These are phyloP conservation scores for Colletotrichum melonis DNA, from an alignment of 2,329 filamentous ascomycete species.

Conservation along the genomic window DNA sequence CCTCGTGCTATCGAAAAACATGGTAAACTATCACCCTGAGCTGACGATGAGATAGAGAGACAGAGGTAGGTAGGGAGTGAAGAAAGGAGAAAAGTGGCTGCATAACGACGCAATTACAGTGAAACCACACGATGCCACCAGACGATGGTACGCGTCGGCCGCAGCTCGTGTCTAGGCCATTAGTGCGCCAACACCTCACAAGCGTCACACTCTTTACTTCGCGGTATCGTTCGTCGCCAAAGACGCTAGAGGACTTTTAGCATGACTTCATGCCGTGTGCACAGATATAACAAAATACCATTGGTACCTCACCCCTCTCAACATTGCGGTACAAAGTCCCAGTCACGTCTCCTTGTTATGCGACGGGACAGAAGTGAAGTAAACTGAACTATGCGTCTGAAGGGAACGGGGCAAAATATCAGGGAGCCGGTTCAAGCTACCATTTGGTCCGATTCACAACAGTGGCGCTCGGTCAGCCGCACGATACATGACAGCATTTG, in stretches of 20 bases:
- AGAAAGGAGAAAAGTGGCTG: not conserved
- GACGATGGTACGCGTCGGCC: not conserved
- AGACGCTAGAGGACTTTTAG: not conserved
- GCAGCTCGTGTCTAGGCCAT: not conserved
- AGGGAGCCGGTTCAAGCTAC: not conserved
- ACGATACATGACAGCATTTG: not conserved
- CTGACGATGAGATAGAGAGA: not conserved
- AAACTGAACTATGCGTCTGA: not conserved
- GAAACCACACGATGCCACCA: not conserved
- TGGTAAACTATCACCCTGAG: not conserved
- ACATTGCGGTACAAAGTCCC: not conserved
- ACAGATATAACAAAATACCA: not conserved
- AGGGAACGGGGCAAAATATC: not conserved
- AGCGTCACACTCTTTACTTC: not conserved
- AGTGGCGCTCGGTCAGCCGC: not conserved
- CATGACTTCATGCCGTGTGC: not conserved
- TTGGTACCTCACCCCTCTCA: too few relatives aligned
- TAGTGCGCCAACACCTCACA: not conserved
- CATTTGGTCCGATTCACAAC: not conserved
- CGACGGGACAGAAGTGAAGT: not conserved
- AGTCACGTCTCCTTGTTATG: not conserved
- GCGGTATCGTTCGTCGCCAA: not conserved
- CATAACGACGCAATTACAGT: constrained; percentile 1
- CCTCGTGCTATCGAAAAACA: not conserved
- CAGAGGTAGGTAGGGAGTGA: not conserved